Evolutionary conservation across 1,284 basidiomycete species (phyloP).

Genomic region (Phenoliferia sp.): DNA sequence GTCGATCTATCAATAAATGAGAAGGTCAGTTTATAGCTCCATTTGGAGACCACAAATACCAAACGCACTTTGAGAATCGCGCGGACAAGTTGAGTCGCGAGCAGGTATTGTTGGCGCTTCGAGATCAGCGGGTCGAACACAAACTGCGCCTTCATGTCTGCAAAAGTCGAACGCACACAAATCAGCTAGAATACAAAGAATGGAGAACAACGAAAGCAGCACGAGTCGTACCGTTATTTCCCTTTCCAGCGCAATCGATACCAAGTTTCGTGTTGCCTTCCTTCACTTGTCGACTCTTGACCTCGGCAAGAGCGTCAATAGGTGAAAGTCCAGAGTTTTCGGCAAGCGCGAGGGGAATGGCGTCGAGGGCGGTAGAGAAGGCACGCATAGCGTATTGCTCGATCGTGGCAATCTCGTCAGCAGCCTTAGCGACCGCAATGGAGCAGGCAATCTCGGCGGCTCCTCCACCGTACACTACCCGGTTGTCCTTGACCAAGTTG

Average conservation of each 20-base stretch:
- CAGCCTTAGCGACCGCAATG: slow-evolving; percentile 86
- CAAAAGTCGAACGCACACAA: neutral
- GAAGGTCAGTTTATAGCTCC: too few relatives aligned
- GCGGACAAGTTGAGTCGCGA: slow-evolving; percentile 82
- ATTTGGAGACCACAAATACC: neutral
- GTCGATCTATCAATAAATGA: neutral
- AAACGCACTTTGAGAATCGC: slow-evolving; percentile 41
- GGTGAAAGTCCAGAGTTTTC: slow-evolving; percentile 96
- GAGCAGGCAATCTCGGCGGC: slow-evolving; percentile 95
- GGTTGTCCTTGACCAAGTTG: slow-evolving; percentile 89
- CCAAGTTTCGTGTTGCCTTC: slow-evolving; percentile 81
- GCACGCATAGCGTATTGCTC: slow-evolving; percentile 99
- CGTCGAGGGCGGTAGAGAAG: slow-evolving; percentile 88
- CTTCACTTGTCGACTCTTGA: slow-evolving; percentile 88
- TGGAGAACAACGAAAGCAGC: slow-evolving; percentile 47
- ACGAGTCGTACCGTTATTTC: slow-evolving; percentile 86
- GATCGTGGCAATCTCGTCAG: slow-evolving; percentile 94
- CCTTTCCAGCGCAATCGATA: slow-evolving; percentile 84
- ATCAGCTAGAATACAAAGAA: slow-evolving; percentile 6
- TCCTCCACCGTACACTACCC: slow-evolving; percentile 96
- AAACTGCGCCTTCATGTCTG: slow-evolving; percentile 96
- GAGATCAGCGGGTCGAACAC: slow-evolving; percentile 97
- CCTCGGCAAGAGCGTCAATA: slow-evolving; percentile 90
- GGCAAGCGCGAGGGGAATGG: slow-evolving; percentile 88
- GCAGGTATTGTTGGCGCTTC: slow-evolving; percentile 91